Percentiles rank a stretch among this genome's conserved stretches.
phyloP scores from a whole-genome alignment of 2,329 filamentous ascomycete genomes.

The Penicillium sp. region DNA sequence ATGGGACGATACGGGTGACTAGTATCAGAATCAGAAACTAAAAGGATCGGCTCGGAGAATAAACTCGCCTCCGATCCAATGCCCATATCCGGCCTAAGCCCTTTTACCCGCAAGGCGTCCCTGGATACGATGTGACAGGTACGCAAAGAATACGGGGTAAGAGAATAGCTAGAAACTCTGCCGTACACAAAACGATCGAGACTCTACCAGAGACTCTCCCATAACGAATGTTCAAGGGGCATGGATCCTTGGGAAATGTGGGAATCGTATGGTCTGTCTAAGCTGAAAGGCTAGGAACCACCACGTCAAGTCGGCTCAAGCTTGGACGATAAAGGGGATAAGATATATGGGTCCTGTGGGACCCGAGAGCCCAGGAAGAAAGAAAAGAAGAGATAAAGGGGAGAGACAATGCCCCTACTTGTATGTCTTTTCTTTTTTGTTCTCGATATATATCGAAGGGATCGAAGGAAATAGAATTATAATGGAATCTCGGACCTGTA shows the following conservation, averaged over 20 bases:
- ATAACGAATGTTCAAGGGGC: constrained; percentile 4
- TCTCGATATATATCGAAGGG: background rate
- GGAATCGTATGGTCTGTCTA: constrained; percentile 19
- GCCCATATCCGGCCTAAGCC: constrained; percentile 8
- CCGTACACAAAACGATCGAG: constrained; percentile 6
- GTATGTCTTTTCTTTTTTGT: background rate
- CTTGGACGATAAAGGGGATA: constrained; percentile 3
- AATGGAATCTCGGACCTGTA: background rate
- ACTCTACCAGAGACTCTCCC: background rate
- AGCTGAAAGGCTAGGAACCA: constrained; percentile 11
- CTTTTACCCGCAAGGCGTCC: constrained; percentile 3
- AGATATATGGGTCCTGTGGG: constrained; percentile 8
- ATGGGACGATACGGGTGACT: background rate
- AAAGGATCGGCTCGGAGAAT: constrained; percentile 16
- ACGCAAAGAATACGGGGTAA: constrained; percentile 10
- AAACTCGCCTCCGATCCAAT: constrained; percentile 16
- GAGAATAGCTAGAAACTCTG: background rate
- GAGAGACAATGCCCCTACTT: background rate
- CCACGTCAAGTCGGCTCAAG: constrained; percentile 7
- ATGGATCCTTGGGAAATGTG: too few relatives aligned
- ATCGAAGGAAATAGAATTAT: background rate
- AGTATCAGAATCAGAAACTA: constrained; percentile 8
- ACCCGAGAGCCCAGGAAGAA: background rate
- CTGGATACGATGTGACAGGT: background rate
- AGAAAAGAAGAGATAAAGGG: background rate